Conservation (phyloP, 768 basidiomycete genomes). For the Termitomyces bulborhizus region DNA sequence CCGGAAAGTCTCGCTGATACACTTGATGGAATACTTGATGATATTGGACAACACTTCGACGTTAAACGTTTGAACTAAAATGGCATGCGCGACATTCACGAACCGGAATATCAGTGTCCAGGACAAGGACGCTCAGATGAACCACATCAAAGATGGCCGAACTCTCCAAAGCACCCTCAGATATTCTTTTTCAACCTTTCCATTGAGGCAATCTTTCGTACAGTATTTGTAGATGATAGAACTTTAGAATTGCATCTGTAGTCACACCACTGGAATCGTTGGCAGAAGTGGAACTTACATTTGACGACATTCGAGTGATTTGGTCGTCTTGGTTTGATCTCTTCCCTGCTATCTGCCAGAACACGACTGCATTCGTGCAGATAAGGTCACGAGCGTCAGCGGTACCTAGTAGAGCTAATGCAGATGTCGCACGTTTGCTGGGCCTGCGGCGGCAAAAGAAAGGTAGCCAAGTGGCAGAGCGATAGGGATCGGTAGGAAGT, state of each 20-base stretch:
- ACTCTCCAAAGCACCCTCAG: neutral
- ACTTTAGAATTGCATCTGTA: neutral
- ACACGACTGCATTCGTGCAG: too few species aligned
- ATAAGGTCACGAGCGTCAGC: neutral
- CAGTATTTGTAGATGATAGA: neutral
- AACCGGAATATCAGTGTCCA: too few species aligned
- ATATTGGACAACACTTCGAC: too few species aligned
- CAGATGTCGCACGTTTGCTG: too few species aligned
- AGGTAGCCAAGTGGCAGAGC: neutral
- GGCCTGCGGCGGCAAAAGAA: neutral
- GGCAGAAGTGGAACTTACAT: too few species aligned
- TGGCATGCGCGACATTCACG: too few species aligned
- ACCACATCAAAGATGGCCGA: neutral
- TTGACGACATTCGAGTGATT: neutral
- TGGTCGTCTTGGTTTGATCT: neutral
- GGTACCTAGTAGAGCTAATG: neutral
- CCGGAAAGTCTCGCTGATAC: too few species aligned
- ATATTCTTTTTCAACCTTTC: neutral
- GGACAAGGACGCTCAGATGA: neutral
- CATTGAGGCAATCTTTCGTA: neutral
- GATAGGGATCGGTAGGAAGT: neutral
- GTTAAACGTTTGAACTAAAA: too few species aligned
- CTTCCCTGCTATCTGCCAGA: neutral
- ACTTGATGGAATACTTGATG: too few species aligned
- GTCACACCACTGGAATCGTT: neutral